phyloP scores from a whole-genome alignment of 2,329 filamentous ascomycete species.

The Pyrenochaeta sp. region DNA sequence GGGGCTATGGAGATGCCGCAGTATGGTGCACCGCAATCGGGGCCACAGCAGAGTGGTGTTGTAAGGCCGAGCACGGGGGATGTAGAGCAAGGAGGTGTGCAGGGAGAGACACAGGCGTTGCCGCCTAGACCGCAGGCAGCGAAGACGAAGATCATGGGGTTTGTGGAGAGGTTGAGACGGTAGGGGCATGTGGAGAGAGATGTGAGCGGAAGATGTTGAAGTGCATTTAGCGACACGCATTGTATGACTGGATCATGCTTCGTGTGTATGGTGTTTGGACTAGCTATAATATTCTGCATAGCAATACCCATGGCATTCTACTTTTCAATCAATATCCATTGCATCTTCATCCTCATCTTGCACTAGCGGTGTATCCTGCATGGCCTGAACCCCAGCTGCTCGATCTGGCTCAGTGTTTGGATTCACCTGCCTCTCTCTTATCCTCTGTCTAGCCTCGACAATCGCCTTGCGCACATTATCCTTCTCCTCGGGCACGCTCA shows the following conservation, averaged over 20 bases:
- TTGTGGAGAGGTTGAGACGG: conserved; percentile 39
- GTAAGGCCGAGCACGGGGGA: conserved; percentile 26
- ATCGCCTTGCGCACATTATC: conserved; percentile 81
- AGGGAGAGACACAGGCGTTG: conserved; percentile 23
- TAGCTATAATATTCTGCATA: conserved; percentile 8
- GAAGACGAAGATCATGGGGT: conserved; percentile 39
- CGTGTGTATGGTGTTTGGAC: not conserved
- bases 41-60: conserved; percentile 41
- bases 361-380: conserved; percentile 13
- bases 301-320: not conserved
- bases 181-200: conserved; percentile 12
- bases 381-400: conserved; percentile 8
- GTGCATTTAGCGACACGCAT: not conserved
- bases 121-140: conserved; percentile 42
- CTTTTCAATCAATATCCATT: conserved; percentile 69
- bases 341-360: conserved; percentile 62
- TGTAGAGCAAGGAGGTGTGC: conserved; percentile 22
- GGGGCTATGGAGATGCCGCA: conserved; percentile 37
- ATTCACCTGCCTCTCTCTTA: conserved; percentile 66
- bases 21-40: conserved; percentile 26
- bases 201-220: not conserved
- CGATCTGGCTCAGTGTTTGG: conserved; percentile 42
- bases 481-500: conserved; percentile 78
- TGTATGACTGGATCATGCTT: conserved; percentile 45
- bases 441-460: conserved; percentile 76